Conservation (phyloP, 257 asterid species). For the Ehretia macrophylla region DNA sequence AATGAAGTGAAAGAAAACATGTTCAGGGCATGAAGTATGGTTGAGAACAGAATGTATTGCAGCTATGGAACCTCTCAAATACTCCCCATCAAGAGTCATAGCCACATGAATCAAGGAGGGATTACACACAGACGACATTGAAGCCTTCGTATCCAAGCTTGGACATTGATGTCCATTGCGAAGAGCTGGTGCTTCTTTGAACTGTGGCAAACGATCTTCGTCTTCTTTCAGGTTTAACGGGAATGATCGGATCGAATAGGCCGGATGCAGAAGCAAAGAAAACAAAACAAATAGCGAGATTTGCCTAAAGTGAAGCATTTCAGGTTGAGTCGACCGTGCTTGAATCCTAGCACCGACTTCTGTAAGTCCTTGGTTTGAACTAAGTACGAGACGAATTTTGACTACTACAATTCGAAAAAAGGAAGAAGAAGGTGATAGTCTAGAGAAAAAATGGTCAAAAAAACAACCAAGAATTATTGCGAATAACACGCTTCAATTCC, state of each 20-base stretch:
- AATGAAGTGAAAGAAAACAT: slow-evolving; percentile 52
- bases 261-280: slow-evolving; percentile 18
- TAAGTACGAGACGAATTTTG: neutral
- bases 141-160: neutral
- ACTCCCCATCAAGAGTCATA: slow-evolving; percentile 58
- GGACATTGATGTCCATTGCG: slow-evolving; percentile 31
- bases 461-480: neutral
- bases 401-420: too few species aligned
- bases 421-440: neutral
- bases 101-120: slow-evolving; percentile 48
- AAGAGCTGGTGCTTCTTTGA: slow-evolving; percentile 36
- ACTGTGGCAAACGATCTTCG: slow-evolving; percentile 11
- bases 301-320: neutral
- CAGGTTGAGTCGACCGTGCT: too few species aligned
- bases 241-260: slow-evolving; percentile 21
- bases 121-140: slow-evolving; percentile 7
- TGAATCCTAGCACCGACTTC: neutral
- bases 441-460: slow-evolving; percentile 3
- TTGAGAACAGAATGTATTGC: slow-evolving; percentile 55
- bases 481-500: too few species aligned
- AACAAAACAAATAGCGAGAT: slow-evolving; percentile 13
- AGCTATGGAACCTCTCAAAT: slow-evolving; percentile 65
- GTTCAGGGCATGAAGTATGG: slow-evolving; percentile 59
- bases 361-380: neutral
- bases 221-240: neutral